Conservation (phyloP, 257 asterid genomes). For the Jaltomata sinuosa region DNA sequence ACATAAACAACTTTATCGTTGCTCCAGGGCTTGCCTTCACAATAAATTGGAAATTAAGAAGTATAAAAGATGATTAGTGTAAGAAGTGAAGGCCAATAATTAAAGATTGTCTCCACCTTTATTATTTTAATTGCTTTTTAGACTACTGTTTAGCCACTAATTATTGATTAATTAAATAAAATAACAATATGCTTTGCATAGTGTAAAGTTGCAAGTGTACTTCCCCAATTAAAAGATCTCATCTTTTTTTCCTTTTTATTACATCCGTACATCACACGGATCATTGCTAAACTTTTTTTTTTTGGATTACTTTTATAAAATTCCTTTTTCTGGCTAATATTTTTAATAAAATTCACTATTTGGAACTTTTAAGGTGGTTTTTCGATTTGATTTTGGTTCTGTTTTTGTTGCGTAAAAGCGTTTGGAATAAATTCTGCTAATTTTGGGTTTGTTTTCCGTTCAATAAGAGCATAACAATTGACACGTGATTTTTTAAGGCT, state of each 20-base stretch:
- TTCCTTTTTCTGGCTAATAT: background rate
- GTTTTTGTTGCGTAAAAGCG: background rate
- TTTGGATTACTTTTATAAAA: background rate
- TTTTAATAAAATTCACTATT: background rate
- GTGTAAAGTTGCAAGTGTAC: background rate
- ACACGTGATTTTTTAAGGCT: no score
- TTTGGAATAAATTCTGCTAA: background rate
- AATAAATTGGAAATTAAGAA: background rate
- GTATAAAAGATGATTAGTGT: background rate
- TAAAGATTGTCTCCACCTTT: slow-evolving; percentile 2
- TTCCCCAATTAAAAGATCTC: background rate
- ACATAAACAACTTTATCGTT: background rate
- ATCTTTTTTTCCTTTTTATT: background rate
- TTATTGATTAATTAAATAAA: background rate
- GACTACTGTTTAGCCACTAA: slow-evolving; percentile 18
- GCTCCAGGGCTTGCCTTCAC: background rate
- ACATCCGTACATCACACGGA: slow-evolving; percentile 27
- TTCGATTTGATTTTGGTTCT: background rate
- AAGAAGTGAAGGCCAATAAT: background rate
- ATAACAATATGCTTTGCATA: slow-evolving; percentile 5
- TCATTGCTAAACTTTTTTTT: background rate
- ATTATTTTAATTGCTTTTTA: background rate
- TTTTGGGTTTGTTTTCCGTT: background rate
- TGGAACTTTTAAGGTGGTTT: background rate
- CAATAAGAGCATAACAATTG: background rate